Conservation (phyloP, 1,284 basidiomycete genomes). For the Cryptococcus neoformans region DNA sequence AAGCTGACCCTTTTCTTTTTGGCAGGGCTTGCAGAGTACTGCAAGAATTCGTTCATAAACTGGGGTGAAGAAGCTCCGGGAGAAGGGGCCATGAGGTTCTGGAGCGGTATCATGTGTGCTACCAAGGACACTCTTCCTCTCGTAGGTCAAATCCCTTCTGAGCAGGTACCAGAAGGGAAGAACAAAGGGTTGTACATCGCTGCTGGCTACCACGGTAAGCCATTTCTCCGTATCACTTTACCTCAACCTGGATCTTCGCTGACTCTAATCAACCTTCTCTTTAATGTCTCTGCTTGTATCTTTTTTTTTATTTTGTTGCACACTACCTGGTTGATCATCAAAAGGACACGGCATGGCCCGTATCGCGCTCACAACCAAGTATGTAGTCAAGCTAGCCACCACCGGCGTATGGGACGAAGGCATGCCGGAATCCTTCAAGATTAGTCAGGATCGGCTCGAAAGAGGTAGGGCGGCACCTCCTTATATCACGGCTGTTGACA, state of each 20-base stretch:
- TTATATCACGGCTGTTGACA: slow-evolving; percentile 9
- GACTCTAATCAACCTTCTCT: background rate
- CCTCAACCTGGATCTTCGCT: too few species aligned
- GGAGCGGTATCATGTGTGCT: slow-evolving; percentile 31
- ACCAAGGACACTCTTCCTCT: slow-evolving; percentile 18
- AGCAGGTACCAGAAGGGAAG: slow-evolving; percentile 14
- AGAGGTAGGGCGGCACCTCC: slow-evolving; percentile 10
- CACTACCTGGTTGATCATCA: background rate
- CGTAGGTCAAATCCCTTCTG: slow-evolving; percentile 23
- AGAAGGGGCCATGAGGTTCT: slow-evolving; percentile 24
- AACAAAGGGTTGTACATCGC: slow-evolving; percentile 18
- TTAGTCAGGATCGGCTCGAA: slow-evolving; percentile 11
- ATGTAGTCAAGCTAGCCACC: slow-evolving; percentile 10
- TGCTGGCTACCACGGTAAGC: slow-evolving; percentile 23
- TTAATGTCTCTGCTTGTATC: background rate
- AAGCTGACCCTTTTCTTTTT: background rate
- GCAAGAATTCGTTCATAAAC: slow-evolving; percentile 8
- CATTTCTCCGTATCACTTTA: background rate
- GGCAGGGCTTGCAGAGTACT: background rate
- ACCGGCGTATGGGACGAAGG: slow-evolving; percentile 12
- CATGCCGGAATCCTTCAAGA: slow-evolving; percentile 9
- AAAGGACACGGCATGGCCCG: slow-evolving; percentile 25
- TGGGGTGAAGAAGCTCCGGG: slow-evolving; percentile 25
- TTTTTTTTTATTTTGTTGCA: background rate
- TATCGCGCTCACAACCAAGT: slow-evolving; percentile 16